Base-by-base conservation (phyloP, 2,329 filamentous ascomycete species). In the Cladosporium cucumerinum region DNA sequence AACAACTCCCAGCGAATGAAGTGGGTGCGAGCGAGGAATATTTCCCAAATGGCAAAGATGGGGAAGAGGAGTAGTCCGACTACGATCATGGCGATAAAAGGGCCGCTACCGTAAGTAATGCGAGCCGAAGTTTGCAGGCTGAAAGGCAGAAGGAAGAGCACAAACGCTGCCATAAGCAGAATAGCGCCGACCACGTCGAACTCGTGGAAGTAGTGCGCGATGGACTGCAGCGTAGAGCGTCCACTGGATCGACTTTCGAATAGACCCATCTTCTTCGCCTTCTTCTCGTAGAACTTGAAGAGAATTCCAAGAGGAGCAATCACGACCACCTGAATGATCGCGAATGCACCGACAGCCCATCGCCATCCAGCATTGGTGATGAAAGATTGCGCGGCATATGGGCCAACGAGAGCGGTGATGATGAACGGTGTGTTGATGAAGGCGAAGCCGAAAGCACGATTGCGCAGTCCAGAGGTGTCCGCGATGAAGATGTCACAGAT, bases 311-410 rank as follows among this genome's bases (percentile, higher is more conserved):
- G 79, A 0, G 89, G 89, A n/a, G 87, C 66, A 28, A 84, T 84
- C 48, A 88, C 82, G 49, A 83, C 77, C 1, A 88, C 87, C 3
- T 87, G 79, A 65, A 91, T 82, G 69, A 92, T 87, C 46, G 84
- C 81, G 75, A 89, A 91, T 67, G 83, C 81, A 46, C 87, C 89
- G 71, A 87, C 90, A 1, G 82, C 87, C 89, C 88, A 91, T 49
- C 87, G 83, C 84, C 86, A 91, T 51, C 82, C 36, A 12, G 64
- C 49, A 1, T 25, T 32, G 49, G 5, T 36, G 23, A 88, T 71
- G 0, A 74, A 71, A 2, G 67, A 68, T 5, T 73, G 48, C 1
- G 71, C 72, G 28, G 67, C 69, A 54, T 57, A 59, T 1, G 63
- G 49, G 2, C 63, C 69, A 2, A 67, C 71, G 34, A 74, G 71